Base-by-base conservation (phyloP, 2,329 filamentous ascomycete genomes). In the Epichloe sp. region DNA sequence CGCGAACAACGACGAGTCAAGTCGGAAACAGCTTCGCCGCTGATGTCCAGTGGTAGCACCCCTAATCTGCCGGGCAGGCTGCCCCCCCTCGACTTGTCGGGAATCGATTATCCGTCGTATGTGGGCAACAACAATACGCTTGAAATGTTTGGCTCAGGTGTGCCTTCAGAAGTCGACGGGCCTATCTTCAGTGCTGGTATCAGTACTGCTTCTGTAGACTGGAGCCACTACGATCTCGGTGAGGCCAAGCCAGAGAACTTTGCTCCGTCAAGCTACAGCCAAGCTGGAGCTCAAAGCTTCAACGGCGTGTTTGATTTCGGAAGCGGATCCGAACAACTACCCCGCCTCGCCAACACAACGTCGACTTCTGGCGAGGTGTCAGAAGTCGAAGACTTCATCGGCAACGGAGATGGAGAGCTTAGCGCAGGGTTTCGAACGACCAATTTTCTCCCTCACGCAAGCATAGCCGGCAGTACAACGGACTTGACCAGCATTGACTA, bases 341-440 rank as follows among this genome's bases (percentile, higher is more conserved):
- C 74, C 47, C 69, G 75, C 47, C 63, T 83, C 59, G 76, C 78
- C 54, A 71, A 77, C 60, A 72, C 72, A 48, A 78, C 76, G 1
- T 80, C 79, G 10, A 83, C 79, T 8, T 85, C 81, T 12, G 81
- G 81, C 37, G 80, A 85, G 54, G 80, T 83, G 8, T 84, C 80
- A 10, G 80, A 84, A 61, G 79, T 79, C 5, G 82, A 84, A 54
- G 81, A 84, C 56, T 74, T 76, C 53, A 65, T 74, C 48, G 68
- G 67, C 48, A 68, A 72, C 55, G 68, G 72, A 55, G 68, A 68
- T 36, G 75, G 76, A 54, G 70, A 73, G 46, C 75, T 75, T 54
- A 68, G 71, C 26, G 60, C 74, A 52, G 71, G 73, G 48, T 67
- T 70, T 19, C 65, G 73, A 50, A 74, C 71, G 57, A 76, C 68